Conservation (phyloP, 805 yeast genomes). For the Ogataea glucozyma region DNA sequence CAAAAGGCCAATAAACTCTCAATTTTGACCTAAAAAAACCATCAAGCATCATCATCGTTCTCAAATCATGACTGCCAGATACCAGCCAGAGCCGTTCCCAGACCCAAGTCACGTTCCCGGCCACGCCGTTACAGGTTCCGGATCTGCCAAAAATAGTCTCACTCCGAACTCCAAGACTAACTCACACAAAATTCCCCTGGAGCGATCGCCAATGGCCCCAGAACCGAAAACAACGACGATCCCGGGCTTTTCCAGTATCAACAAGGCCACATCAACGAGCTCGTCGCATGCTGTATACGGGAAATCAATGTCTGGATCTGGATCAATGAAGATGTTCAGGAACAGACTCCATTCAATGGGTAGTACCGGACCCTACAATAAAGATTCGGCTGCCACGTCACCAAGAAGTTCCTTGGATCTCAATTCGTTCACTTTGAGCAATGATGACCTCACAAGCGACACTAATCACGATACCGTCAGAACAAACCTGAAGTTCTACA, state of each 20-base stretch:
- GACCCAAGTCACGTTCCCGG: constrained; percentile 6
- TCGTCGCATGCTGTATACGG: background rate
- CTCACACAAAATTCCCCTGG: constrained; percentile 5
- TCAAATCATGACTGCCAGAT: constrained; percentile 6
- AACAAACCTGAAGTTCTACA: constrained; percentile 28
- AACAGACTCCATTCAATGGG: constrained; percentile 22
- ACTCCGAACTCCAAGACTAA: too few relatives aligned
- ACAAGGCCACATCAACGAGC: background rate
- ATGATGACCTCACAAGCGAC: constrained; percentile 30
- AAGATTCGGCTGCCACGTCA: constrained; percentile 15
- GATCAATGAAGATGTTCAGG: constrained; percentile 23
- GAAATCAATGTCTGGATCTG: constrained; percentile 9
- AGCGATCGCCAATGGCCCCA: constrained; percentile 6
- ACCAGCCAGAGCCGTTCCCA: constrained; percentile 9
- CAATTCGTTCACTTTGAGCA: constrained; percentile 21
- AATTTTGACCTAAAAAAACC: too few relatives aligned
- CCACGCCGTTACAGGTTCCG: background rate
- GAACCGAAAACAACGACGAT: too few relatives aligned
- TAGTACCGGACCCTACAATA: constrained; percentile 2
- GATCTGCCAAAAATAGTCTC: too few relatives aligned
- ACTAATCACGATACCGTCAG: constrained; percentile 23
- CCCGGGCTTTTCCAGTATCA: too few relatives aligned
- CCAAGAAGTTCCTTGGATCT: constrained; percentile 26
- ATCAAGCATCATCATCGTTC: too few relatives aligned
- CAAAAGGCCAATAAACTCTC: too few relatives aligned